Evolutionary conservation across 106 monocot species (phyloP).

Genomic region (Chionographis japonica): DNA sequence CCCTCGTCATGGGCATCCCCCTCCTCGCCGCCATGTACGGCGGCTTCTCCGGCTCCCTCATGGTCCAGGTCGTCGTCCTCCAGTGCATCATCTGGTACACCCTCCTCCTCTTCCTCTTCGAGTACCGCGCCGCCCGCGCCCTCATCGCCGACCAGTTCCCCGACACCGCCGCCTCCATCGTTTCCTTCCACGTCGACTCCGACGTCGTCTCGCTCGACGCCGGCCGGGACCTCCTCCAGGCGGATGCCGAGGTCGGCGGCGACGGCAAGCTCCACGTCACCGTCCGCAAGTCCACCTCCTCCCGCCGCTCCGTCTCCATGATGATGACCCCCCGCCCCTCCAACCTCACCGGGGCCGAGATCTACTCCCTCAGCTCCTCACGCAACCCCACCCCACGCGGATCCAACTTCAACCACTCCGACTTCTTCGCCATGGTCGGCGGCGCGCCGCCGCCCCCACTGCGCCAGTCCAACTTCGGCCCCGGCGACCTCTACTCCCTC

Average conservation of each 20-base stretch:
- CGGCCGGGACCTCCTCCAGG: constrained; percentile 36
- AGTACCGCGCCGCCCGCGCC: constrained; percentile 55
- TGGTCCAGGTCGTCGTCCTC: constrained; percentile 68
- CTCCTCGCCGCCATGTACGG: constrained; percentile 71
- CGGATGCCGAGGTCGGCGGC: constrained; percentile 46
- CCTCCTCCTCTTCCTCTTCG: constrained; percentile 60
- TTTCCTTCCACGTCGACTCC: constrained; percentile 48
- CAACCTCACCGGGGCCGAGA: constrained; percentile 67
- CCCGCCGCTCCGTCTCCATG: constrained; percentile 38
- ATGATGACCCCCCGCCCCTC: constrained; percentile 53
- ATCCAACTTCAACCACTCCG: constrained; percentile 64
- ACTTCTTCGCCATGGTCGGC: constrained; percentile 50
- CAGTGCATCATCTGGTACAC: constrained; percentile 83
- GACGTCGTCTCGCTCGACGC: constrained; percentile 59
- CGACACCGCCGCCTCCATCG: constrained; percentile 54
- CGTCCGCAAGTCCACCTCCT: constrained; percentile 46
- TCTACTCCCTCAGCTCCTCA: constrained; percentile 59
- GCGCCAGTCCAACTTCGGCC: constrained; percentile 50
- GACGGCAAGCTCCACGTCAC: constrained; percentile 71
- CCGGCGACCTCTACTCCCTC: constrained; percentile 49
- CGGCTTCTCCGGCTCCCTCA: constrained; percentile 43
- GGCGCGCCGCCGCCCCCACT: constrained; percentile 23
- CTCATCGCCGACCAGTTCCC: constrained; percentile 73
- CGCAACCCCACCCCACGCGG: constrained; percentile 57
- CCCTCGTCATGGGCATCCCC: constrained; percentile 72